Evolutionary conservation across 2,329 filamentous ascomycete species (phyloP).

Genomic region (Torrubiella hemipterigena): DNA sequence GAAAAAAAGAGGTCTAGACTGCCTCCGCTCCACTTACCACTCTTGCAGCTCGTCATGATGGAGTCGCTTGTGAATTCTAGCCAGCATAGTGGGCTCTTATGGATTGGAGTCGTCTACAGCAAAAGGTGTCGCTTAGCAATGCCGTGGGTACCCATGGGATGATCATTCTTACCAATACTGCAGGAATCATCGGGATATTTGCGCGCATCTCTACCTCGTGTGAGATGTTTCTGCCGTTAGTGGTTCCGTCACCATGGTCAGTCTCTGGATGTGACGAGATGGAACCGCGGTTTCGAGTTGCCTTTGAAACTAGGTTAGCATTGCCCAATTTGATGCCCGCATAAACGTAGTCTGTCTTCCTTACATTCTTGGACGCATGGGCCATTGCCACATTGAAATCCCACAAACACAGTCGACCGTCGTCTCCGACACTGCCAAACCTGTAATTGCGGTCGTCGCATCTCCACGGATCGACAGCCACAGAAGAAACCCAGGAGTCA

Average conservation of each 20-base stretch:
- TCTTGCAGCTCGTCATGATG: slow-evolving; percentile 85
- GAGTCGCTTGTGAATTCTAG: slow-evolving; percentile 87
- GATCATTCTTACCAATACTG: slow-evolving; percentile 76
- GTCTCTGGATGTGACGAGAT: slow-evolving; percentile 42
- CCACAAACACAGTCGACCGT: slow-evolving; percentile 84
- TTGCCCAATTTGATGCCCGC: neutral
- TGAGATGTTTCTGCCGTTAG: slow-evolving; percentile 44
- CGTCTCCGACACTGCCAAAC: slow-evolving; percentile 92
- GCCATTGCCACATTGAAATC: slow-evolving; percentile 97
- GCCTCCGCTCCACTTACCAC: slow-evolving; percentile 47
- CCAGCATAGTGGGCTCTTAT: slow-evolving; percentile 80
- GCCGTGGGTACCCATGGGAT: neutral
- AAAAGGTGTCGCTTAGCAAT: slow-evolving; percentile 4
- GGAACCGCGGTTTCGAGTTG: slow-evolving; percentile 31
- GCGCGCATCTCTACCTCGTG: slow-evolving; percentile 80
- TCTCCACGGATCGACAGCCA: slow-evolving; percentile 93
- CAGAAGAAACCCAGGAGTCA: slow-evolving; percentile 86
- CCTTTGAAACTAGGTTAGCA: slow-evolving; percentile 5
- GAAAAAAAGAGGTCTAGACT: slow-evolving; percentile 5
- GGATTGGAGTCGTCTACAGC: slow-evolving; percentile 62
- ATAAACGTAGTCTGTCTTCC: slow-evolving; percentile 22
- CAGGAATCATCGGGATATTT: slow-evolving; percentile 74
- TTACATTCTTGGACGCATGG: slow-evolving; percentile 72
- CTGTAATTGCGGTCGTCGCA: slow-evolving; percentile 93
- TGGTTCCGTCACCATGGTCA: too few relatives aligned